phyloP scores from a whole-genome alignment of 179 eudicot species.

The Sideroxylon spinosum region DNA sequence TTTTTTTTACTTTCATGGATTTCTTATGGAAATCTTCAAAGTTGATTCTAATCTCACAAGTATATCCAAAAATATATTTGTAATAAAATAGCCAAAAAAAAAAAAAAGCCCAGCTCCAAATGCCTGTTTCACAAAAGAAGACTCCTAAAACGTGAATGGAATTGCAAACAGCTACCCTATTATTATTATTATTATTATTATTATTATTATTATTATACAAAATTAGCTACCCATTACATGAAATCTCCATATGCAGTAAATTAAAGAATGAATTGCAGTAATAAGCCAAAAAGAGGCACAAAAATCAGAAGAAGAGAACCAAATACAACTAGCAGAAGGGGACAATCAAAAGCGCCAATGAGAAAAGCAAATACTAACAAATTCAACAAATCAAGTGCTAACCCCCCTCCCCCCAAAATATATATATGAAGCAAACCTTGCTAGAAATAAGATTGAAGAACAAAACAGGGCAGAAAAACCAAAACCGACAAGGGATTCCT shows the following conservation, averaged over 20 bases:
- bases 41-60: background rate
- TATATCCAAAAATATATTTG: background rate
- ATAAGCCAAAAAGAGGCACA: background rate
- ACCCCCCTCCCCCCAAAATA: background rate
- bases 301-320: conserved; percentile 10
- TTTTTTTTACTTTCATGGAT: background rate
- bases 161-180: background rate
- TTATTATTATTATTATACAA: no score
- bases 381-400: background rate
- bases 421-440: background rate
- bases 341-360: background rate
- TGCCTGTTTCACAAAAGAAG: background rate
- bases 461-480: background rate
- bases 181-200: background rate
- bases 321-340: background rate
- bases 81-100: background rate
- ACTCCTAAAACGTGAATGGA: background rate
- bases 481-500: conserved; percentile 1
- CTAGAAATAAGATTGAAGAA: background rate
- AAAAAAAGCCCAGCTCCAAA: background rate
- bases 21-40: background rate
- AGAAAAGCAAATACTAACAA: background rate
- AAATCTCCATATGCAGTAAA: background rate
- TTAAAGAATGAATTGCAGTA: background rate
- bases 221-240: background rate